Conservation (phyloP, 2,329 filamentous ascomycete genomes). For the Fusarium concolor region DNA sequence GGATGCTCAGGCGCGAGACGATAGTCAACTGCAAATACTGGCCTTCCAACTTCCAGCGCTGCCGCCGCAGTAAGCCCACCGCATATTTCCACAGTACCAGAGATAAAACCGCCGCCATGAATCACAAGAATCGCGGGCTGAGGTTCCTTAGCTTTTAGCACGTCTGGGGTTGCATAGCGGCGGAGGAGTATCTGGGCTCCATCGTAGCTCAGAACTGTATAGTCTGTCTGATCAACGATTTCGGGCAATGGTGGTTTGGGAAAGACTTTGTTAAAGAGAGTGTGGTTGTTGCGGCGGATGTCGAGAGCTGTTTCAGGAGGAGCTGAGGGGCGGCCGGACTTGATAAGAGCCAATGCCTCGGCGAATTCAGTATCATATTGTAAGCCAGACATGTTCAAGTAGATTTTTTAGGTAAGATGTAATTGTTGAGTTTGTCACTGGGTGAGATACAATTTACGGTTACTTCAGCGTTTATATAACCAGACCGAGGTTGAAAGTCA, state of each 20-base stretch:
- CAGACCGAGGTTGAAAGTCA: neutral
- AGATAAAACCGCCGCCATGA: slow-evolving; percentile 36
- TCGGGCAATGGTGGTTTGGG: slow-evolving; percentile 4
- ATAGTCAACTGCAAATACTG: slow-evolving; percentile 39
- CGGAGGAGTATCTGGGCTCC: slow-evolving; percentile 25
- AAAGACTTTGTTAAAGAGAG: slow-evolving; percentile 13
- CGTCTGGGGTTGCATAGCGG: slow-evolving; percentile 20
- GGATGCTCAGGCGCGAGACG: slow-evolving; percentile 39
- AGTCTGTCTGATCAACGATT: slow-evolving; percentile 23
- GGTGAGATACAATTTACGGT: neutral
- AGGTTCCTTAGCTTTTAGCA: slow-evolving; percentile 13
- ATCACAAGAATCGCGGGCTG: slow-evolving; percentile 29
- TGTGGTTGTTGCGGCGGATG: slow-evolving; percentile 17
- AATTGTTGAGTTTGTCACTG: neutral
- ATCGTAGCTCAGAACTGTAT: slow-evolving; percentile 30
- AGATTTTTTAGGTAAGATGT: neutral
- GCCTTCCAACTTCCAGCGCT: slow-evolving; percentile 11
- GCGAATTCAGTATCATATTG: slow-evolving; percentile 38
- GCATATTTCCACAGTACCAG: slow-evolving; percentile 11
- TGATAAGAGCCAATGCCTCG: slow-evolving; percentile 23
- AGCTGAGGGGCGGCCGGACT: slow-evolving; percentile 11
- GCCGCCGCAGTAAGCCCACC: slow-evolving; percentile 7
- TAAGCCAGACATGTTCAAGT: slow-evolving; percentile 23
- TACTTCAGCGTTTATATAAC: slow-evolving; percentile 10
- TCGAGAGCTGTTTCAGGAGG: slow-evolving; percentile 25